Evolutionary conservation across 768 basidiomycete genomes (phyloP).

Genomic region (Tylopilus rubrobrunneus): DNA sequence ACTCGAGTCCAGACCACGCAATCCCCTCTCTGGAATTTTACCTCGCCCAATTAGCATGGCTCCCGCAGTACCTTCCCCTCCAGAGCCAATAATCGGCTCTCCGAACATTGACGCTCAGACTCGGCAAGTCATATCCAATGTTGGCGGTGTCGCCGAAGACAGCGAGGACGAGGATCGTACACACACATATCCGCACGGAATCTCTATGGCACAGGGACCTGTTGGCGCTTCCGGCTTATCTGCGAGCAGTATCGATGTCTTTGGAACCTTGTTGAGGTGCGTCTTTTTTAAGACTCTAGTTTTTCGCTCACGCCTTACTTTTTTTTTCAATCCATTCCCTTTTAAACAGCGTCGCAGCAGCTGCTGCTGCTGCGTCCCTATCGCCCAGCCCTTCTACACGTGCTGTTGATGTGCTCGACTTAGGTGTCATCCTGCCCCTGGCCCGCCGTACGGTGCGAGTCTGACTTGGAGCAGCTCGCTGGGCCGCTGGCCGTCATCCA

Average conservation of each 20-base stretch:
- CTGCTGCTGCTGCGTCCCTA: too few relatives aligned
- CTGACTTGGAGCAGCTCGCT: slow-evolving; percentile 61
- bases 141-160: slow-evolving; percentile 5
- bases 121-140: background rate
- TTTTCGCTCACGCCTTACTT: background rate
- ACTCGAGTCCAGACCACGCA: slow-evolving; percentile 30
- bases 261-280: slow-evolving; percentile 79
- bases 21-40: slow-evolving; percentile 36
- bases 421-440: slow-evolving; percentile 75
- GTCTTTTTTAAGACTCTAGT: slow-evolving; percentile 9
- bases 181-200: slow-evolving; percentile 17
- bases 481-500: slow-evolving; percentile 59
- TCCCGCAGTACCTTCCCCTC: slow-evolving; percentile 14
- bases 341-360: slow-evolving; percentile 73
- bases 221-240: slow-evolving; percentile 42
- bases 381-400: too few relatives aligned
- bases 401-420: too few relatives aligned
- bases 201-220: slow-evolving; percentile 27
- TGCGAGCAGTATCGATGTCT: slow-evolving; percentile 74
- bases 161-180: slow-evolving; percentile 16
- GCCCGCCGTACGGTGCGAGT: slow-evolving; percentile 61
- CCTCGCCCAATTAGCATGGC: slow-evolving; percentile 35
- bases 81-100: slow-evolving; percentile 5
- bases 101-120: slow-evolving; percentile 1
- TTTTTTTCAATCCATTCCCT: background rate